Evolutionary conservation across 176 grass and related monocot species (phyloP).

Genomic region (Cymbopogon citratus): DNA sequence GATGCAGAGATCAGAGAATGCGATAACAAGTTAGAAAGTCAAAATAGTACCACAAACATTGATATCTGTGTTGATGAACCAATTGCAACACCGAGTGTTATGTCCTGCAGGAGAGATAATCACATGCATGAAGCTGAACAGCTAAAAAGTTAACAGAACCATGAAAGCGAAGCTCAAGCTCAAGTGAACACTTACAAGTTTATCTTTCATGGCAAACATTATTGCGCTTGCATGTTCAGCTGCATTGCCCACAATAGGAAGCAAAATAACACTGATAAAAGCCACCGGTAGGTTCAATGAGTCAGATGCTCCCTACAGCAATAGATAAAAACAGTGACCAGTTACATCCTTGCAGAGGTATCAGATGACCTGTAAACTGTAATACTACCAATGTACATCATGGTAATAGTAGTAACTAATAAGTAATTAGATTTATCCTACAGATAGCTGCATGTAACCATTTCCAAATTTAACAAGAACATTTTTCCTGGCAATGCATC

Average conservation of each 20-base stretch:
- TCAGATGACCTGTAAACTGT: slow-evolving; percentile 15
- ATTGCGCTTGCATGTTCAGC: slow-evolving; percentile 93
- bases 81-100: slow-evolving; percentile 76
- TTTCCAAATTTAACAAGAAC: background rate
- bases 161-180: background rate
- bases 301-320: slow-evolving; percentile 70
- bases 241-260: slow-evolving; percentile 90
- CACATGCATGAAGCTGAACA: slow-evolving; percentile 4
- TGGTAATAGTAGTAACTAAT: background rate
- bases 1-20: background rate
- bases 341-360: slow-evolving; percentile 22
- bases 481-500: background rate
- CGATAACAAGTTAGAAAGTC: slow-evolving; percentile 10
- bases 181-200: slow-evolving; percentile 51
- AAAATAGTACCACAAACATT: slow-evolving; percentile 81
- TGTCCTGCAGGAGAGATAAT: slow-evolving; percentile 50
- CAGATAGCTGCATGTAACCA: background rate
- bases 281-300: slow-evolving; percentile 68
- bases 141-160: background rate
- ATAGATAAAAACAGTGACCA: slow-evolving; percentile 21
- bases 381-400: slow-evolving; percentile 9
- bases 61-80: slow-evolving; percentile 90
- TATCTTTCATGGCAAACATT: slow-evolving; percentile 96
- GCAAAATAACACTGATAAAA: slow-evolving; percentile 93
- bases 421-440: background rate